Percentiles rank a stretch among this genome's conserved stretches.
Conservation (phyloP, 73 alveolate species). For the Halteria grandinella region DNA sequence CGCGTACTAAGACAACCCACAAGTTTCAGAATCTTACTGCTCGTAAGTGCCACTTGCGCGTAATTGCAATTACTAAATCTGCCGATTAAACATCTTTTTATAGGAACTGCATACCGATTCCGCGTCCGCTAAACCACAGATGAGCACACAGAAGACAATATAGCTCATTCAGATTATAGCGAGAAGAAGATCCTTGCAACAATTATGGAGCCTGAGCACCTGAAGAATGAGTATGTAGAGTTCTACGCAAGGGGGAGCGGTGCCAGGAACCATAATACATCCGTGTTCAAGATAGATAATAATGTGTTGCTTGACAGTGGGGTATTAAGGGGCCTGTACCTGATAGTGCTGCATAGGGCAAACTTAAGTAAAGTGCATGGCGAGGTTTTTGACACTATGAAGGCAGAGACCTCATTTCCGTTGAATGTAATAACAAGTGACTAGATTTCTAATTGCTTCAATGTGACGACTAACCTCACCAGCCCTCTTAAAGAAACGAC, state of each 20-base stretch:
- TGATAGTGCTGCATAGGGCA: constrained; percentile 53
- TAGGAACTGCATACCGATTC: no score
- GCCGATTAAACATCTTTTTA: no score
- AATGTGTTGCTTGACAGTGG: constrained; percentile 60
- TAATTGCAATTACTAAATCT: no score
- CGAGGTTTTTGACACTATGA: constrained; percentile 50
- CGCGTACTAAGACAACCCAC: neutral
- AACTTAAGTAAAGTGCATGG: constrained; percentile 41
- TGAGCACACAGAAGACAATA: no score
- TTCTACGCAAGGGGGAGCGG: constrained; percentile 78
- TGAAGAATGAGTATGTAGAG: constrained; percentile 36
- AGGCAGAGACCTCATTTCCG: neutral
- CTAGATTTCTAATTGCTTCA: no score
- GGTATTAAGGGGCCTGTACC: constrained; percentile 65
- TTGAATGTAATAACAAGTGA: no score
- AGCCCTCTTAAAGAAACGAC: constrained; percentile 3
- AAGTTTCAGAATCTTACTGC: constrained; percentile 8
- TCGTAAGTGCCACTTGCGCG: no score
- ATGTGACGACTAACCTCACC: neutral
- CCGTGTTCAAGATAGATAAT: constrained; percentile 63
- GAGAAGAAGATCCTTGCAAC: no score
- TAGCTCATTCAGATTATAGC: no score
- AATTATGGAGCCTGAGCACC: no score
- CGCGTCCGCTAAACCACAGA: no score
- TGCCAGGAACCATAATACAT: constrained; percentile 63